Conservation (phyloP, 768 basidiomycete species). For the Clitopilus hobsonii region DNA sequence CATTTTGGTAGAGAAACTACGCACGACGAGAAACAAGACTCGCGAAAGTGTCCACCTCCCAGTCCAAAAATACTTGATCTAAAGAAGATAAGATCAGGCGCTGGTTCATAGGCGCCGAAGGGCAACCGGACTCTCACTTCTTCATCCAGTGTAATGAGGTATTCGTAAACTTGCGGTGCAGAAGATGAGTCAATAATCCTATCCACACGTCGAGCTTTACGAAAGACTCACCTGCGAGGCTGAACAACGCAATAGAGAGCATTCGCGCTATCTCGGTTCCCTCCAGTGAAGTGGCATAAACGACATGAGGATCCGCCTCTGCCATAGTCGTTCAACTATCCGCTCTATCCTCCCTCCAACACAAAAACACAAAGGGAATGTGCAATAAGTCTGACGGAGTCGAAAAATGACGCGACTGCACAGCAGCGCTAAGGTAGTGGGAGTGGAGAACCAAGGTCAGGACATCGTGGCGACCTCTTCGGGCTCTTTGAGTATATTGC, state of each 20-base stretch:
- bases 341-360: not conserved
- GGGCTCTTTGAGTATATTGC: not conserved
- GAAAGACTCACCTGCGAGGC: slow-evolving; percentile 9
- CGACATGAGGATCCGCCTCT: not conserved
- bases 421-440: not conserved
- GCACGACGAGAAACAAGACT: slow-evolving; percentile 31
- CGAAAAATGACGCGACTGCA: not conserved
- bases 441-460: not conserved
- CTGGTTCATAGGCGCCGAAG: not conserved
- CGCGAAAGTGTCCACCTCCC: slow-evolving; percentile 30
- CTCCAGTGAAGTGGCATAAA: slow-evolving; percentile 7
- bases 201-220: not conserved
- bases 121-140: slow-evolving; percentile 23
- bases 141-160: slow-evolving; percentile 31
- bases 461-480: not conserved
- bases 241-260: slow-evolving; percentile 12
- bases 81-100: not conserved
- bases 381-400: not conserved
- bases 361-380: not conserved
- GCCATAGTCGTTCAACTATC: not conserved
- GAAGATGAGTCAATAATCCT: no score
- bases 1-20: slow-evolving; percentile 4
- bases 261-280: slow-evolving; percentile 13
- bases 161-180: slow-evolving; percentile 23
- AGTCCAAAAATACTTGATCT: slow-evolving; percentile 37